Evolutionary conservation across 1,284 basidiomycete genomes (phyloP).

Genomic region (Kalmanozyma brasiliensis): DNA sequence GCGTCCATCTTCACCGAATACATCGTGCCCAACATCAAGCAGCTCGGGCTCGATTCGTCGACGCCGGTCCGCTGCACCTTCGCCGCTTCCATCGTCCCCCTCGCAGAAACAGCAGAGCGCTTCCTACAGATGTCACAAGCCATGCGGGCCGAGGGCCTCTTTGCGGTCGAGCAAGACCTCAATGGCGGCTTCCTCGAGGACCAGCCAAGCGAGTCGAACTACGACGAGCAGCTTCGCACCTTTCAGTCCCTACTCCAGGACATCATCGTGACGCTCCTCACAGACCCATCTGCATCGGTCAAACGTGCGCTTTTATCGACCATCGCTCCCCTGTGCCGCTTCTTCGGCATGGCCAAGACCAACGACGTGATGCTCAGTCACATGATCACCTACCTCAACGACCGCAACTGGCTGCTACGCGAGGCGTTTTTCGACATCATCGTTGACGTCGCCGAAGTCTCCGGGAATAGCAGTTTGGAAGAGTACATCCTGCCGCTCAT

Average conservation of each 20-base stretch:
- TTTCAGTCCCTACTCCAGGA: conserved; percentile 88
- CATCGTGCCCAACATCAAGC: conserved; percentile 87
- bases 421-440: conserved; percentile 95
- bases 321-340: conserved; percentile 87
- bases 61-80: conserved; percentile 88
- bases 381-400: conserved; percentile 98
- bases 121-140: conserved; percentile 94
- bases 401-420: conserved; percentile 87
- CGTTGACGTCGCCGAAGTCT: conserved; percentile 80
- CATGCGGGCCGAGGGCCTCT: conserved; percentile 81
- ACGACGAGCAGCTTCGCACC: conserved; percentile 74
- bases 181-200: conserved; percentile 71
- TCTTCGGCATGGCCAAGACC: conserved; percentile 89
- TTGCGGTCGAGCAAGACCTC: conserved; percentile 78
- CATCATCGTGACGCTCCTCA: conserved; percentile 79
- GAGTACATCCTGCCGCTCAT: conserved; percentile 89
- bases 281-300: conserved; percentile 72
- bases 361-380: conserved; percentile 95
- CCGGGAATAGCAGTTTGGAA: conserved; percentile 69
- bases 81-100: conserved; percentile 83
- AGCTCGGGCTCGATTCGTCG: conserved; percentile 83
- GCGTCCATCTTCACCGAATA: conserved; percentile 89
- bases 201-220: conserved; percentile 47
- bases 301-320: conserved; percentile 75
- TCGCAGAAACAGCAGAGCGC: conserved; percentile 83